Percentiles rank a stretch among this genome's conserved stretches.
Conservation (phyloP, 306 rosid species). For the Fagus sylvatica region DNA sequence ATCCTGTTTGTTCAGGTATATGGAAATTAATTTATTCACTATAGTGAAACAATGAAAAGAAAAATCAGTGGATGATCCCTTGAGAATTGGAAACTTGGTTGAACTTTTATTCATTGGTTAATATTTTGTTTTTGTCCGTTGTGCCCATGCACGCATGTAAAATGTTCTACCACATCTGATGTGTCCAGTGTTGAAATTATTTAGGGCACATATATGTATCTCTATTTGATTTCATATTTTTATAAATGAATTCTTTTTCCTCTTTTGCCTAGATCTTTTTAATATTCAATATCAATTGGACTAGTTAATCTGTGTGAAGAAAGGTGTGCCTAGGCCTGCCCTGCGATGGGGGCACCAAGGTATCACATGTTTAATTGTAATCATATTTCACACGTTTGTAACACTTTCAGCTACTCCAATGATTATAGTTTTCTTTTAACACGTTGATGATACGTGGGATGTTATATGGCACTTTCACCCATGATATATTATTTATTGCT, state of each 20-base stretch:
- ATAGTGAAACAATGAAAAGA: background rate
- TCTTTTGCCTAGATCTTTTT: background rate
- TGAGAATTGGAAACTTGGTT: background rate
- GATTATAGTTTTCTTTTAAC: too few species aligned
- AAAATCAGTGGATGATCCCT: background rate
- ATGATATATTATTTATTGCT: background rate
- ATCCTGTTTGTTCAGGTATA: conserved; percentile 51
- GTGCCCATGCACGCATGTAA: background rate
- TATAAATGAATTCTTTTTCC: background rate
- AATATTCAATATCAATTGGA: background rate
- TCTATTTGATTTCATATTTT: background rate
- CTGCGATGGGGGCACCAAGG: background rate
- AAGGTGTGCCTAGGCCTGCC: background rate
- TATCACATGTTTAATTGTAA: too few species aligned
- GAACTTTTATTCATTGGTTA: background rate
- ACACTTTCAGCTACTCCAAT: too few species aligned
- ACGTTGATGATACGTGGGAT: too few species aligned
- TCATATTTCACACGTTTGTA: too few species aligned
- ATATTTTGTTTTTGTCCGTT: background rate
- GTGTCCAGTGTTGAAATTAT: background rate
- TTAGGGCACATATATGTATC: background rate
- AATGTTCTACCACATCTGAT: background rate
- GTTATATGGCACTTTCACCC: too few species aligned
- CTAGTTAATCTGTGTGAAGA: background rate
- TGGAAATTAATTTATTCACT: conserved; percentile 13